These are phyloP conservation scores for Alnus glutinosa DNA, from an alignment of 306 rosid species.

Conservation along the genomic window DNA sequence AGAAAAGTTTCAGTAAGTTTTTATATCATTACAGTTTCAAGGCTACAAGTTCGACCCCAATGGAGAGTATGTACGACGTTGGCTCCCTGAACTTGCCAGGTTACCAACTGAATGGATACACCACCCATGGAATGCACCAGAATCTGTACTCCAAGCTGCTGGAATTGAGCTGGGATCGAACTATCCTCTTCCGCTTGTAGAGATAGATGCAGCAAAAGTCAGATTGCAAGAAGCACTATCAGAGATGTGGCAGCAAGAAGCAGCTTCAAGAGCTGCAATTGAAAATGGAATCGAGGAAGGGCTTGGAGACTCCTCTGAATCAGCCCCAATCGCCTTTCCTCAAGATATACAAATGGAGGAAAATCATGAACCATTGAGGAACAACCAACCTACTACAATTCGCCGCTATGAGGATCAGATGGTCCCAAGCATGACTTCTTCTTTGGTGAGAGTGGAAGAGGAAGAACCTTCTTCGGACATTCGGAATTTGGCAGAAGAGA, in stretches of 20 bases:
- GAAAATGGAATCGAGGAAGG: conserved; percentile 93
- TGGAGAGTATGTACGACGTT: conserved; percentile 87
- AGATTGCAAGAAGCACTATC: conserved; percentile 69
- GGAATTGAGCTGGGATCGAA: conserved; percentile 88
- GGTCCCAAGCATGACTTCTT: conserved; percentile 84
- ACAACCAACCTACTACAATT: conserved; percentile 39
- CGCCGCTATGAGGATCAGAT: conserved; percentile 80
- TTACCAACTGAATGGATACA: conserved; percentile 94
- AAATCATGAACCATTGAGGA: conserved; percentile 53
- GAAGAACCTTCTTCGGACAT: conserved; percentile 63
- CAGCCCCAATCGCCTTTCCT: conserved; percentile 60
- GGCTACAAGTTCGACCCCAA: conserved; percentile 84
- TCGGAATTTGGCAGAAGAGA: conserved; percentile 43
- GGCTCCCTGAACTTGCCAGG: conserved; percentile 94
- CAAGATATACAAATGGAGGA: conserved; percentile 79
- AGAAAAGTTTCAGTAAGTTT: conserved; percentile 21
- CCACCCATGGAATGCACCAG: conserved; percentile 96
- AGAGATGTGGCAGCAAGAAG: conserved; percentile 82
- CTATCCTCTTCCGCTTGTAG: conserved; percentile 85
- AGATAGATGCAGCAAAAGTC: conserved; percentile 69
- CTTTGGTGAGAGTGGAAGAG: conserved; percentile 65
- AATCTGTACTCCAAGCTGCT: conserved; percentile 80
- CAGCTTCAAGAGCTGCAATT: conserved; percentile 70
- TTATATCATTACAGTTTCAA: conserved; percentile 60
- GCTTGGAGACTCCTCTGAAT: conserved; percentile 84